phyloP scores from a whole-genome alignment of 2,329 filamentous ascomycete species.

The Davidsoniella australis region DNA sequence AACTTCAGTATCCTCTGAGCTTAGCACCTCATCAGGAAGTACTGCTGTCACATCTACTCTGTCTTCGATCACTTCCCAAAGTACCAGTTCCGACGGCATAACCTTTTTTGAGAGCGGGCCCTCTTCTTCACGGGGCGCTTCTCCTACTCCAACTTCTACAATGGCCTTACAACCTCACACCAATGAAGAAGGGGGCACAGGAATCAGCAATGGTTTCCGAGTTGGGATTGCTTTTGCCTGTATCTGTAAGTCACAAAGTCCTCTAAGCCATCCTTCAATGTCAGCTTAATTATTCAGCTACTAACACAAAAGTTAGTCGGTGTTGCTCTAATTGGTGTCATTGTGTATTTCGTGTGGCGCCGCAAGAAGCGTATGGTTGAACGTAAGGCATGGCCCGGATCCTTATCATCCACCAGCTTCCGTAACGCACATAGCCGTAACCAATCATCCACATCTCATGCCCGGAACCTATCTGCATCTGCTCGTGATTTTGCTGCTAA shows the following conservation, averaged over 20 bases:
- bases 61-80: not conserved
- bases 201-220: not conserved
- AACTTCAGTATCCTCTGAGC: not conserved
- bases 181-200: not conserved
- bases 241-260: slow-evolving; percentile 1
- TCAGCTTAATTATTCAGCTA: not conserved
- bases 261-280: not conserved
- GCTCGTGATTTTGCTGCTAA: not conserved
- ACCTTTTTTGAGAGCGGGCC: not conserved
- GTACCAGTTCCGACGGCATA: not conserved
- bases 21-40: not conserved
- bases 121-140: not conserved
- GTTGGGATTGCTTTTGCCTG: slow-evolving; percentile 3
- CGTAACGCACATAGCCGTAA: not conserved
- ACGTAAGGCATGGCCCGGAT: too few species aligned
- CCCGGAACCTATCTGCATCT: not conserved
- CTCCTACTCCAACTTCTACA: not conserved
- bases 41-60: not conserved
- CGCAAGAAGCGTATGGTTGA: not conserved
- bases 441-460: not conserved
- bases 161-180: not conserved
- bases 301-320: slow-evolving; percentile 2
- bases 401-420: not conserved
- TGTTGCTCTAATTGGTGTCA: not conserved
- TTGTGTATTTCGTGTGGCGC: not conserved